These are phyloP conservation scores for Microcera coccophila DNA, from an alignment of 2,329 filamentous ascomycete genomes.

Conservation along the genomic window DNA sequence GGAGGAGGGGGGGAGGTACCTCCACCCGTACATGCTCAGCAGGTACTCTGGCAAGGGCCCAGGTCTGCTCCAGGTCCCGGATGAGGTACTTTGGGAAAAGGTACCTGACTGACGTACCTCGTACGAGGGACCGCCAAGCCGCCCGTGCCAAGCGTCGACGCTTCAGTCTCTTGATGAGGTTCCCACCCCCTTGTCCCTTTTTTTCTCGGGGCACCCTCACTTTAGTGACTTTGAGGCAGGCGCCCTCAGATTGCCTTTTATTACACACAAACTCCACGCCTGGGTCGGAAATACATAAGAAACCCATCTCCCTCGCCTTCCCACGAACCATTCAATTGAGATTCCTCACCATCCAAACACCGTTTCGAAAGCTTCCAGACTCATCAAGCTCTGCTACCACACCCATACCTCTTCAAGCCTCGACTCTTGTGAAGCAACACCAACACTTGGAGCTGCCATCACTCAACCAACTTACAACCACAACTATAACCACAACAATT, in stretches of 20 bases:
- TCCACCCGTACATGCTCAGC: not conserved
- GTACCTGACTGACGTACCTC: slow-evolving; percentile 1
- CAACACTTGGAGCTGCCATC: slow-evolving; percentile 2
- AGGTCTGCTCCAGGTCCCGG: not conserved
- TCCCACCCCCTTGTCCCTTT: not conserved
- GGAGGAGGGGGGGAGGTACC: not conserved
- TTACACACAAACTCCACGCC: slow-evolving; percentile 27
- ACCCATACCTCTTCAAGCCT: slow-evolving; percentile 9
- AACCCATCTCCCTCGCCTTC: slow-evolving; percentile 28
- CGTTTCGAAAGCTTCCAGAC: slow-evolving; percentile 14
- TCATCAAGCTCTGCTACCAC: slow-evolving; percentile 2
- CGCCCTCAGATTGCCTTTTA: slow-evolving; percentile 31
- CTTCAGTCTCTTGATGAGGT: not conserved
- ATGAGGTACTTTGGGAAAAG: not conserved
- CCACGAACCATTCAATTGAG: not conserved
- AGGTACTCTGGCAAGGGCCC: not conserved
- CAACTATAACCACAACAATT: slow-evolving; percentile 6
- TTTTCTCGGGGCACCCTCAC: not conserved
- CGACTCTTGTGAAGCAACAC: slow-evolving; percentile 4
- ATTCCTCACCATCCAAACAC: slow-evolving; percentile 16
- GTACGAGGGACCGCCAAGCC: not conserved
- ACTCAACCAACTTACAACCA: slow-evolving; percentile 6
- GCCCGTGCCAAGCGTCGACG: not conserved
- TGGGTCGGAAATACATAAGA: slow-evolving; percentile 29
- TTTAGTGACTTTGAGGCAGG: not conserved